Base-by-base conservation (phyloP, 768 basidiomycete genomes). In the Lentinus tigrinus region DNA sequence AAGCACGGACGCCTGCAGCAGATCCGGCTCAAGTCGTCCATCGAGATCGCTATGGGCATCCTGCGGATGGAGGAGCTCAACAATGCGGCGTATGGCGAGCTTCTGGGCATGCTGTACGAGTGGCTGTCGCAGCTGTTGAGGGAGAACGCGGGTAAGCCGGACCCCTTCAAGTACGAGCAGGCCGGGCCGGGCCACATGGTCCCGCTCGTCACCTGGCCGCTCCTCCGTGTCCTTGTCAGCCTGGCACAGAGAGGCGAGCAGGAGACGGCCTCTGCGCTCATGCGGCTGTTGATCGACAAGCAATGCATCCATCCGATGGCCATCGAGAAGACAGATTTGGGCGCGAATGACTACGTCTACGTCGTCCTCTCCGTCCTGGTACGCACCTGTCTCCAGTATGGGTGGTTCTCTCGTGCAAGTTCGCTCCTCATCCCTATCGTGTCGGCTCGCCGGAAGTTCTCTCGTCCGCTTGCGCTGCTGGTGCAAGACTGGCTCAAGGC, bases 381-480 rank as follows among this genome's bases (percentile, higher is more conserved):
- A 10, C 77, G 78, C 44, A 75, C 85, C 7, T 80, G 82, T 60
- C 63, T 84, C 38, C 74, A 80, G 60, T 86, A 82, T 81, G 73
- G 78, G 40, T 86, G 82, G 83, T 71, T 74, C 48, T 54, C 64
- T 26, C 72, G 77, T 38, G 82, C 81, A 1, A 66, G 75, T 13
- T 63, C 55, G 8, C 69, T 85, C 28, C 65, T 85, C 43, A 66
- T 64, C 3, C 24, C 24, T 23, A 40, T 21, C 6, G 47, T 50
- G 4, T 4, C 39, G 14, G 5, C 23, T 2, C 27, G 19, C 8
- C 3, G 27, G 28, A 9, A 36, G n/a, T n/a, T 61, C 3, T 47
- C 51, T 9, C 21, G 8, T 1, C 52, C 55, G 3, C 13, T 61
- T 16, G 47, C 51, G 16, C 38, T 26, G 34, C 44, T 61, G 17